Evolutionary conservation across 2,329 filamentous ascomycete species (phyloP).

Genomic region (Talaromyces amestolkiae): DNA sequence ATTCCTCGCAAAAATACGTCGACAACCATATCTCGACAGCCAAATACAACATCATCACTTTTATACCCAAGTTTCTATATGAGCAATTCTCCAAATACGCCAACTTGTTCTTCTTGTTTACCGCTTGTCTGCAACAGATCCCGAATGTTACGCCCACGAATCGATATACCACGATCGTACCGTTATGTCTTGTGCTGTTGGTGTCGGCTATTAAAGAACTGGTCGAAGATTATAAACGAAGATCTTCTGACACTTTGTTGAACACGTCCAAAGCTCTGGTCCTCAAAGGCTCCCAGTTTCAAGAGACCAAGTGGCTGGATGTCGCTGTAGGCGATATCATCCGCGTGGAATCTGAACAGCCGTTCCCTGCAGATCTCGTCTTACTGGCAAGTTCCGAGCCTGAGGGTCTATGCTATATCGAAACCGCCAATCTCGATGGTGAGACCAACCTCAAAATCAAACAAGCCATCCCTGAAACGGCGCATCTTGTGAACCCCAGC

Average conservation of each 20-base stretch:
- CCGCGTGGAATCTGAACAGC: slow-evolving; percentile 87
- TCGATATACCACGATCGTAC: slow-evolving; percentile 91
- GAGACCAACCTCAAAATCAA: slow-evolving; percentile 99
- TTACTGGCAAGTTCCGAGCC: slow-evolving; percentile 92
- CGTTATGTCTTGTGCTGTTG: slow-evolving; percentile 81
- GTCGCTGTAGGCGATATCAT: slow-evolving; percentile 90
- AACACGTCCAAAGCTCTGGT: slow-evolving; percentile 86
- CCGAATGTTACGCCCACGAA: slow-evolving; percentile 94
- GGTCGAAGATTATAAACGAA: slow-evolving; percentile 88
- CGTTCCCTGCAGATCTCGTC: slow-evolving; percentile 91
- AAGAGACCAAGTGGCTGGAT: slow-evolving; percentile 89
- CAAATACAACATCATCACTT: slow-evolving; percentile 93
- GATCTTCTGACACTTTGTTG: slow-evolving; percentile 77
- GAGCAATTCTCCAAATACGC: slow-evolving; percentile 99
- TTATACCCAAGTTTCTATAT: slow-evolving; percentile 93
- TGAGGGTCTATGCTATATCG: slow-evolving; percentile 96
- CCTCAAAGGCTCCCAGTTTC: slow-evolving; percentile 77
- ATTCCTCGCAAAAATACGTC: slow-evolving; percentile 82
- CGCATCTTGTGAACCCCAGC: slow-evolving; percentile 76
- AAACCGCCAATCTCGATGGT: slow-evolving; percentile 95
- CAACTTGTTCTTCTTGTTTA: slow-evolving; percentile 99
- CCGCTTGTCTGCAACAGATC: slow-evolving; percentile 89
- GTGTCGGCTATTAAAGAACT: slow-evolving; percentile 96
- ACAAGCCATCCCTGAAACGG: slow-evolving; percentile 91
- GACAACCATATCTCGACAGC: slow-evolving; percentile 97